Evolutionary conservation across 179 eudicot species (phyloP).

Genomic region (Nepenthes alata): DNA sequence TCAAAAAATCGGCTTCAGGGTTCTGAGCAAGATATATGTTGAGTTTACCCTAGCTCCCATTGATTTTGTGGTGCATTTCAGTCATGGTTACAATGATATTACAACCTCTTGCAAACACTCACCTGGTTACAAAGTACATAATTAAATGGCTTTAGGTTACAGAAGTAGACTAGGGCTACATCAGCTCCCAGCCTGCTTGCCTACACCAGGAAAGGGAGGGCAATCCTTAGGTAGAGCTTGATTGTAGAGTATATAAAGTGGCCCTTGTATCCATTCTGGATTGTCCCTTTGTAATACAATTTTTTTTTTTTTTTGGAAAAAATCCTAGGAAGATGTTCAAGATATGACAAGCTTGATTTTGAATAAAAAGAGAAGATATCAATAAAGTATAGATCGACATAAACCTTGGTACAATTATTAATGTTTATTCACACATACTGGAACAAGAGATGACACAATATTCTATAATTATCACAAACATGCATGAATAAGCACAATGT

Average conservation of each 20-base stretch:
- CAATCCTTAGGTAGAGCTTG: slow-evolving; percentile 7
- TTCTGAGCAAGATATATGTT: slow-evolving; percentile 2
- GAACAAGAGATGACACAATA: too few relatives aligned
- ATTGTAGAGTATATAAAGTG: slow-evolving; percentile 11
- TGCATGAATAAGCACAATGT: too few relatives aligned
- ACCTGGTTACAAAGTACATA: slow-evolving; percentile 25
- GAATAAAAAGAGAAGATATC: too few relatives aligned
- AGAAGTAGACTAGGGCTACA: slow-evolving; percentile 1
- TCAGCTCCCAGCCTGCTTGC: not conserved
- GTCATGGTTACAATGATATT: slow-evolving; percentile 15
- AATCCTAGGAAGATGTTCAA: too few relatives aligned
- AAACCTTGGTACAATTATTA: too few relatives aligned
- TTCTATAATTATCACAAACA: too few relatives aligned
- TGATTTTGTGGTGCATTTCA: not conserved
- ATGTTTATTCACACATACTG: too few relatives aligned
- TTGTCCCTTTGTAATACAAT: slow-evolving; percentile 18
- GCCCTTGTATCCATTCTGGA: slow-evolving; percentile 9
- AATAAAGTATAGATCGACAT: too few relatives aligned
- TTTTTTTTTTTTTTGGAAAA: slow-evolving; percentile 1
- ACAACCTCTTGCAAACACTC: slow-evolving; percentile 14
- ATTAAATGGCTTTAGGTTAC: slow-evolving; percentile 15
- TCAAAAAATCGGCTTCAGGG: slow-evolving; percentile 18
- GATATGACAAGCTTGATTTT: too few relatives aligned
- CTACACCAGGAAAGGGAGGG: slow-evolving; percentile 4
- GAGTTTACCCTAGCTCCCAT: slow-evolving; percentile 4